Conservation (phyloP, 2,329 filamentous ascomycete species). For the Coniochaeta hoffmannii region DNA sequence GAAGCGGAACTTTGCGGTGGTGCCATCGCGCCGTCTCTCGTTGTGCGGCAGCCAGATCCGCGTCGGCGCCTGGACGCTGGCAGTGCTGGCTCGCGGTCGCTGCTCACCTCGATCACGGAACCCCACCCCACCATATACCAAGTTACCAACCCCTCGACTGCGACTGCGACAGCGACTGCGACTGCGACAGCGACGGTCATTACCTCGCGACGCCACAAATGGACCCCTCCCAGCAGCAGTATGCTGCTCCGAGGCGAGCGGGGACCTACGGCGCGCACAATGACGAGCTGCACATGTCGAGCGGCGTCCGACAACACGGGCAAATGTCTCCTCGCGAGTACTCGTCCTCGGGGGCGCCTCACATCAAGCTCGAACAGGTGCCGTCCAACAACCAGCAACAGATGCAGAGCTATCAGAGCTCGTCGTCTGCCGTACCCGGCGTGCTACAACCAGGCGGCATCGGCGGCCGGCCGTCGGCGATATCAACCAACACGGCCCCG, state of each 20-base stretch:
- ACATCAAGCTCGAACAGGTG: conserved; percentile 43
- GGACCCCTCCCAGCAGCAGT: conserved; percentile 29
- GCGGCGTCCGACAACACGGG: conserved; percentile 18
- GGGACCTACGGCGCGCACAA: conserved; percentile 32
- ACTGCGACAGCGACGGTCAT: no score
- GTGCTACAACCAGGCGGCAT: conserved; percentile 50
- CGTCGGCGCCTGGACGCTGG: not conserved
- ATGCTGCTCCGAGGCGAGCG: conserved; percentile 29
- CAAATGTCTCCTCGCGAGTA: conserved; percentile 42
- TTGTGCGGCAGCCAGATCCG: not conserved
- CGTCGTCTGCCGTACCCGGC: conserved; percentile 45
- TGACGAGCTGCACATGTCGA: conserved; percentile 49
- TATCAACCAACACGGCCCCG: conserved; percentile 37
- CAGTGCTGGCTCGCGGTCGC: not conserved
- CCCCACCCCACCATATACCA: not conserved
- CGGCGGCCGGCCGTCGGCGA: conserved; percentile 24
- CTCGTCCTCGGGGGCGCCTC: conserved; percentile 28
- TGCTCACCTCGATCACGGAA: not conserved
- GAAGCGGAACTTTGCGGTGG: no score
- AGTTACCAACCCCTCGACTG: not conserved
- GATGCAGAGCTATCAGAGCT: conserved; percentile 23
- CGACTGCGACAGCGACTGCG: no score
- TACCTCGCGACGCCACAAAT: conserved; percentile 16
- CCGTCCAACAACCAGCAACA: conserved; percentile 28
- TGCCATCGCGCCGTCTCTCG: not conserved